These are phyloP conservation scores for Neopestalotiopsis clavispora DNA, from an alignment of 2,329 filamentous ascomycete species.

Conservation along the genomic window DNA sequence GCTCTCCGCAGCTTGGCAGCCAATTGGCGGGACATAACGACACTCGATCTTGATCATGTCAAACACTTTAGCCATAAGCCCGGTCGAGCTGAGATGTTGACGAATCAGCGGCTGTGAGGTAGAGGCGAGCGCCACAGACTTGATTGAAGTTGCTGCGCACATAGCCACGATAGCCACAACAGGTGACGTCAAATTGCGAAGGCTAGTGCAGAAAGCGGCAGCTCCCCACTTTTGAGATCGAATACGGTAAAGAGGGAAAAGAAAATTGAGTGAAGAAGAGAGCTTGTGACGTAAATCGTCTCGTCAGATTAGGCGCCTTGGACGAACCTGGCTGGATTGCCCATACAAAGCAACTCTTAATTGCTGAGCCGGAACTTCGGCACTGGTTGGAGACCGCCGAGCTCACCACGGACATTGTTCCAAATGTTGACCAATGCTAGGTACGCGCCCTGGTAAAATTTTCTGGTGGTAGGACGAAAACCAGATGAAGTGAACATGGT, in stretches of 20 bases:
- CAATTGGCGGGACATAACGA: neutral
- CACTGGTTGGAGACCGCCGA: neutral
- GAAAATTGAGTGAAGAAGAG: neutral
- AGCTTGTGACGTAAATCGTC: slow-evolving; percentile 14
- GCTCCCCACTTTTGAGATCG: neutral
- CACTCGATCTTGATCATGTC: too few relatives aligned
- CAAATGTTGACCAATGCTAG: slow-evolving; percentile 8
- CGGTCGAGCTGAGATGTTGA: slow-evolving; percentile 2
- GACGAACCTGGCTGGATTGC: neutral
- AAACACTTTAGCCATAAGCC: neutral
- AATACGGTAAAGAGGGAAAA: neutral
- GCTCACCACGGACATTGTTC: neutral
- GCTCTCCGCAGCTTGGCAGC: neutral
- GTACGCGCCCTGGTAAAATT: neutral
- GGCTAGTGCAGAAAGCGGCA: neutral
- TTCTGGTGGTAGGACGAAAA: neutral
- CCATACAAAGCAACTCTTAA: neutral
- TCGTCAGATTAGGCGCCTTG: neutral
- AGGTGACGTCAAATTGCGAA: neutral
- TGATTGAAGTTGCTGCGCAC: neutral
- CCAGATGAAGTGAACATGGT: neutral
- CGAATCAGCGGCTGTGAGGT: neutral
- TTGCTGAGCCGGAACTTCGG: slow-evolving; percentile 8
- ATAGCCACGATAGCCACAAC: slow-evolving; percentile 13
- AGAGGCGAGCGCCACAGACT: slow-evolving; percentile 1